Percentiles rank a stretch among this genome's conserved stretches.
phyloP scores from a whole-genome alignment of 2,329 filamentous ascomycete species.

The Pseudocercospora crystallina region DNA sequence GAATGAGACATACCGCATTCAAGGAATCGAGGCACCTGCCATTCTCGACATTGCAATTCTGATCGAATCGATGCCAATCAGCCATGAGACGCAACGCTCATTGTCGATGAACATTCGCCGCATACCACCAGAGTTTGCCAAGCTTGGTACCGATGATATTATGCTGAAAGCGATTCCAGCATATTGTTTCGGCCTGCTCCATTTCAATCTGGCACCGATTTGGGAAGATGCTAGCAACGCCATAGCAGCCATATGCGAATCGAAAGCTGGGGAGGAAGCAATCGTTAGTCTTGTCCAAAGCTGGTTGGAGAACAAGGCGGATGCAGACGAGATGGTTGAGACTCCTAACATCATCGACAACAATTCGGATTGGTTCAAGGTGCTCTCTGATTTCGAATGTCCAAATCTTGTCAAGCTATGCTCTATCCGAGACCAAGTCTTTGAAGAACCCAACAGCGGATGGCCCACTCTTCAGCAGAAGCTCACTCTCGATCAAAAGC shows the following conservation, averaged over 20 bases:
- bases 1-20: conserved; percentile 56
- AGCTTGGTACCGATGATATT: conserved; percentile 61
- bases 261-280: conserved; percentile 68
- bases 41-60: conserved; percentile 67
- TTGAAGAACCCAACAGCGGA: conserved; percentile 49
- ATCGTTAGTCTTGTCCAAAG: conserved; percentile 72
- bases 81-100: conserved; percentile 70
- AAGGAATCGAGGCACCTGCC: conserved; percentile 51
- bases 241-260: conserved; percentile 71
- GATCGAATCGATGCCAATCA: conserved; percentile 77
- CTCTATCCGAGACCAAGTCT: conserved; percentile 52
- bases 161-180: conserved; percentile 70
- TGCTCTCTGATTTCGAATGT: conserved; percentile 78
- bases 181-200: conserved; percentile 87
- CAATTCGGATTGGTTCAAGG: conserved; percentile 32
- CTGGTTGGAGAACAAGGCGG: conserved; percentile 64
- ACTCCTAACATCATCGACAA: conserved; percentile 16
- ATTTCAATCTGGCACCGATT: conserved; percentile 77
- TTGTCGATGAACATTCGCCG: conserved; percentile 85
- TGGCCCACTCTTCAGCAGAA: conserved; percentile 20
- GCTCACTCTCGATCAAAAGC: conserved; percentile 16
- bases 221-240: conserved; percentile 82
- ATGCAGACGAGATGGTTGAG: conserved; percentile 5
- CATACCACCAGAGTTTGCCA: conserved; percentile 64
- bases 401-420: conserved; percentile 67